Percentiles rank a stretch among this genome's conserved stretches.
Conservation (phyloP, 805 yeast genomes). For the Saturnispora quitensis region DNA sequence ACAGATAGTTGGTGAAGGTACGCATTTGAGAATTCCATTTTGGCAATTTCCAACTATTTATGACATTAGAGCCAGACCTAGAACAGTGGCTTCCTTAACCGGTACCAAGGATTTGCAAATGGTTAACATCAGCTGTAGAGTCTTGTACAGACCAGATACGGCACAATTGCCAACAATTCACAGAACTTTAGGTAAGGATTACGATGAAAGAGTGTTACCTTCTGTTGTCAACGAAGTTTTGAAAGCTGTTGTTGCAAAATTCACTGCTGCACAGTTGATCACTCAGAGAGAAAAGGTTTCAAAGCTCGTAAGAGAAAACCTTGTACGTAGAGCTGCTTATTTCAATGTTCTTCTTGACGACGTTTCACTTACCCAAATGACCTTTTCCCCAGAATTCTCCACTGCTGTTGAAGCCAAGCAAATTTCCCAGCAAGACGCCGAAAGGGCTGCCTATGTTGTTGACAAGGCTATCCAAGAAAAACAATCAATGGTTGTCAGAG, state of each 20-base stretch:
- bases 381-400: conserved; percentile 96
- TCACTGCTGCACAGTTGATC: conserved; percentile 94
- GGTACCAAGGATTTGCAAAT: conserved; percentile 98
- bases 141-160: conserved; percentile 80
- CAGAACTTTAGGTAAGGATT: conserved; percentile 89
- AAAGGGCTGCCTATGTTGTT: conserved; percentile 93
- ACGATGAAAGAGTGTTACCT: conserved; percentile 94
- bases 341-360: conserved; percentile 88
- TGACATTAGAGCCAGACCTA: conserved; percentile 95
- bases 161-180: conserved; percentile 71
- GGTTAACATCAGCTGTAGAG: conserved; percentile 99
- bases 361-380: conserved; percentile 93
- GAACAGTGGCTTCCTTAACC: conserved; percentile 90
- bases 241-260: conserved; percentile 95
- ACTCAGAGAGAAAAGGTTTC: conserved; percentile 98
- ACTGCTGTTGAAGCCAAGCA: conserved; percentile 98
- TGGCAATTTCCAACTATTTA: conserved; percentile 85
- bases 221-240: conserved; percentile 95
- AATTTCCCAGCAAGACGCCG: conserved; percentile 99
- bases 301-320: conserved; percentile 79
- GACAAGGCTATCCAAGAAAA: conserved; percentile 97
- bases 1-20: conserved; percentile 82
- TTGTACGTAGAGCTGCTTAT: conserved; percentile 82
- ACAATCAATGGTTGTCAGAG: conserved; percentile 93
- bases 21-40: conserved; percentile 92